phyloP scores from a whole-genome alignment of 441 rosid genomes.

The Corymbia citriodora region DNA sequence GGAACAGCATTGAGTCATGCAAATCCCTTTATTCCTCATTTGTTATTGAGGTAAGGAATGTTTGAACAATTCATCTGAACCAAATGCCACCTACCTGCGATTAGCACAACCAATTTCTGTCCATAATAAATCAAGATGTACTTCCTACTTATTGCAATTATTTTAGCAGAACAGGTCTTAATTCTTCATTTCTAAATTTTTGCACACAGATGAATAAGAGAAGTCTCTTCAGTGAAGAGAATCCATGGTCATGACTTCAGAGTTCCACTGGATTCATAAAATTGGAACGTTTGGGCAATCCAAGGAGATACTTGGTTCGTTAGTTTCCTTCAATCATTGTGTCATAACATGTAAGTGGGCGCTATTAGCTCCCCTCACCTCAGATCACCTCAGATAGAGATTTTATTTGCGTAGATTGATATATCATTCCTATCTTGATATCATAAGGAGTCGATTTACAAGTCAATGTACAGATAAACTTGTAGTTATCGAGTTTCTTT shows the following conservation, averaged over 20 bases:
- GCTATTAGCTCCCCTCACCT: background rate
- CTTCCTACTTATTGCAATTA: background rate
- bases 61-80: background rate
- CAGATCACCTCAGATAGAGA: background rate
- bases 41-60: background rate
- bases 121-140: background rate
- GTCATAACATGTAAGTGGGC: background rate
- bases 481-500: background rate
- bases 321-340: background rate
- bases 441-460: background rate
- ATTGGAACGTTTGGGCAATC: background rate
- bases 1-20: background rate
- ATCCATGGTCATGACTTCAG: background rate
- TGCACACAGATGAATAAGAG: background rate
- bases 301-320: background rate
- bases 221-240: background rate
- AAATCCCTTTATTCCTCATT: background rate
- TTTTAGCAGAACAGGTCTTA: background rate
- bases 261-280: background rate
- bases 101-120: background rate
- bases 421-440: background rate
- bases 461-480: background rate
- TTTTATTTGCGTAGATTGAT: background rate
- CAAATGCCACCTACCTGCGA: background rate
- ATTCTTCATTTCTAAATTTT: background rate